These are phyloP conservation scores for Nakazawaea ernobii DNA, from an alignment of 805 yeast genomes.

Conservation along the genomic window DNA sequence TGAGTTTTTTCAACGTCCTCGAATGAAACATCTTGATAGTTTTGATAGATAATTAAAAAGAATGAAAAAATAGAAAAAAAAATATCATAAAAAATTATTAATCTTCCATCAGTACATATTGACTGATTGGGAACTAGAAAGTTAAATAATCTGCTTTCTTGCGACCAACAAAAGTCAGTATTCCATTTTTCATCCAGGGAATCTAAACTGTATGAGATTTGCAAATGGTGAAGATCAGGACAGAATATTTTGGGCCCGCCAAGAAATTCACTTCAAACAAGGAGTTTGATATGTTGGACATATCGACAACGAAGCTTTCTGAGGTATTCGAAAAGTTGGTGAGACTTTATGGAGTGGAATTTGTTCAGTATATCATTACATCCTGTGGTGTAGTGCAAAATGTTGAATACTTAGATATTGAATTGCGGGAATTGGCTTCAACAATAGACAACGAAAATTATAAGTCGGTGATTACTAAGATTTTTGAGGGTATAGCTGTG, in stretches of 20 bases:
- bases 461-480: not conserved
- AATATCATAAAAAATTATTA: too few relatives aligned
- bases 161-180: too few relatives aligned
- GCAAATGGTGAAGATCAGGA: slow-evolving; percentile 9
- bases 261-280: slow-evolving; percentile 19
- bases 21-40: too few relatives aligned
- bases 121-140: too few relatives aligned
- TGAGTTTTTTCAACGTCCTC: too few relatives aligned
- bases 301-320: not conserved
- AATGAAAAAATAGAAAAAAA: not conserved
- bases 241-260: slow-evolving; percentile 27
- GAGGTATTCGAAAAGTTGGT: not conserved
- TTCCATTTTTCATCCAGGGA: too few relatives aligned
- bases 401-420: slow-evolving; percentile 21
- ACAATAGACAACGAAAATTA: not conserved
- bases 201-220: too few relatives aligned
- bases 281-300: slow-evolving; percentile 12
- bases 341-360: slow-evolving; percentile 14
- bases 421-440: slow-evolving; percentile 6
- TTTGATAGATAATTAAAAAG: not conserved
- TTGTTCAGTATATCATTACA: slow-evolving; percentile 16
- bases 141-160: too few relatives aligned
- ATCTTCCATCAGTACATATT: too few relatives aligned
- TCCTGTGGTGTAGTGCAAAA: slow-evolving; percentile 23
- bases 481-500: slow-evolving; percentile 7